Percentiles rank a stretch among this genome's conserved stretches.
Evolutionary conservation across 2,329 filamentous ascomycete genomes (phyloP).

Genomic region (Aspergillus hortae): DNA sequence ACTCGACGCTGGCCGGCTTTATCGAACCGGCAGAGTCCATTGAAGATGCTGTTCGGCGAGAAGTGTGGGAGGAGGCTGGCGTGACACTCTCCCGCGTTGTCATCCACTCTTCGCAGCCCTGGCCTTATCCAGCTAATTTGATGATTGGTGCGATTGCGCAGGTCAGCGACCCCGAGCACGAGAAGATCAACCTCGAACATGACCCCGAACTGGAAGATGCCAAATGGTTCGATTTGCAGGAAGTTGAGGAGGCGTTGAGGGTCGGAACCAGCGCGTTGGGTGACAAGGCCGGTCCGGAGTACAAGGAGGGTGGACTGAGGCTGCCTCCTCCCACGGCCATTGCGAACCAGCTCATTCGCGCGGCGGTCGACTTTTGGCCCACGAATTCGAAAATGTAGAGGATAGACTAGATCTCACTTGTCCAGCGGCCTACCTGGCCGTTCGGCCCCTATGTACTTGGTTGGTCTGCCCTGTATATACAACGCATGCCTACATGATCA

Average conservation of each 20-base stretch:
- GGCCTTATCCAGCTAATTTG: constrained; percentile 79
- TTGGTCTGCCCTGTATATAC: not conserved
- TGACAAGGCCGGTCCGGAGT: constrained; percentile 60
- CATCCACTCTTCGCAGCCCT: constrained; percentile 79
- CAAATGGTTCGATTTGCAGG: constrained; percentile 80
- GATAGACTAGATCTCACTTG: not conserved
- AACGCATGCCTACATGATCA: not conserved
- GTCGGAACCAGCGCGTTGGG: constrained; percentile 66
- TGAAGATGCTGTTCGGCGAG: constrained; percentile 76
- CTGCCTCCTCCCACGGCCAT: constrained; percentile 86
- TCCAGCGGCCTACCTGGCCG: not conserved
- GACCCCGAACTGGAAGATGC: constrained; percentile 90
- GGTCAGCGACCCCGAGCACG: constrained; percentile 68
- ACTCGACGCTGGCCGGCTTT: constrained; percentile 83
- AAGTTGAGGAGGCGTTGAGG: constrained; percentile 70
- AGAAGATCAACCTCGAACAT: constrained; percentile 76
- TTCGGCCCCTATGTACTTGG: not conserved
- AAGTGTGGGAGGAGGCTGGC: constrained; percentile 83
- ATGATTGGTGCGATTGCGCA: constrained; percentile 90
- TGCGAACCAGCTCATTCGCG: constrained; percentile 80
- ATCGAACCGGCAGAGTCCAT: constrained; percentile 81
- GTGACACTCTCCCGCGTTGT: constrained; percentile 73
- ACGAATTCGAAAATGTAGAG: constrained; percentile 50
- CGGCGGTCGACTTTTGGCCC: constrained; percentile 58
- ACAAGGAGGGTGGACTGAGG: constrained; percentile 72